Base-by-base conservation (phyloP, 805 yeast species). In the Candida sphagnicola region DNA sequence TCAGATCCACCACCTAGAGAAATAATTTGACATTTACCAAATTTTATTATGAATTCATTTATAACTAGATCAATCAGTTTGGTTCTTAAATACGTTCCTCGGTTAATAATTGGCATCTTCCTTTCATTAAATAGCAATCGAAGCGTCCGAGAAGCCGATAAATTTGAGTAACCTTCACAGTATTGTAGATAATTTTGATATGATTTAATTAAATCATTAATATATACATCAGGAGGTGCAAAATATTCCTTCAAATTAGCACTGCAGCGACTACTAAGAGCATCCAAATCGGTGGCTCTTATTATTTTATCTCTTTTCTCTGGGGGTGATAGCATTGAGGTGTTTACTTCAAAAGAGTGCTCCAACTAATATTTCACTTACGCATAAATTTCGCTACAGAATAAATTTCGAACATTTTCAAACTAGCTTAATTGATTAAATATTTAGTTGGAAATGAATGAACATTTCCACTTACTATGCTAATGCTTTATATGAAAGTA, bases 1-100 rank as follows among this genome's bases (percentile, higher is more conserved):
- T 85, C 95, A 12, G 86, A 81, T 4, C 95, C 95, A 2, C 90
- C 82, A 0, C 95, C 95, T n/a, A 85, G 53, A 1, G 88, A 82
- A 1, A 85, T 61, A 12, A 85, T 71, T 51, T 83, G 82, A 33
- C 75, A 59, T 15, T 38, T 31, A 3, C 18, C 41, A 33, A 39
- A 43, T 40, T 62, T 54, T 3, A 45, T 45, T 2, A 78, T 34
- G 44, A 78, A 80, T 15, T 54, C 49, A 2, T 66, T 54, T 2
- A 80, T 57, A 1, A 76, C 59, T 5, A 50, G 15, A 50, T 82
- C 78, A 18, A 83, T 74, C 13, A 77, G 57, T 13, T 49, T 54
- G 0, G 85, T 79, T 26, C 91, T 61, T 15, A 82, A 59, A 54
- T 77, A 83, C 0, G 89, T 81, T 0, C 90, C 90, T 34, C 84